phyloP scores from a whole-genome alignment of 805 yeast genomes.

The Wickerhamomyces rabaulensis region DNA sequence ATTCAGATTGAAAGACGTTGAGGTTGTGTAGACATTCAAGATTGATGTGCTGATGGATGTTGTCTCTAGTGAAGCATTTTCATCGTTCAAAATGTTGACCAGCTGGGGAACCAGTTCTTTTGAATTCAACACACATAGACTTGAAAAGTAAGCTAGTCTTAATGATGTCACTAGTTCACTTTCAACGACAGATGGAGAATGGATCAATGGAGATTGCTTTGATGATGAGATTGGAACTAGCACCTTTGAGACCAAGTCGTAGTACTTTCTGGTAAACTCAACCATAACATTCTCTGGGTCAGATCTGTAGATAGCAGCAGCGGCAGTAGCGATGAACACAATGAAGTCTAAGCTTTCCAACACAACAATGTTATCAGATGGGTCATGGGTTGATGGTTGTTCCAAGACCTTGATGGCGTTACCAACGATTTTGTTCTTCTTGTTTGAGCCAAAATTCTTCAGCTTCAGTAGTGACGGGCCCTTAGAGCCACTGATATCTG shows the following conservation, averaged over 20 bases:
- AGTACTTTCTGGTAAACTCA: slow-evolving; percentile 22
- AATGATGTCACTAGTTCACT: slow-evolving; percentile 22
- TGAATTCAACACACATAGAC: slow-evolving; percentile 20
- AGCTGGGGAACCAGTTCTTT: slow-evolving; percentile 16
- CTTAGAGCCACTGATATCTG: slow-evolving; percentile 5
- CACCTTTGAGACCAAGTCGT: slow-evolving; percentile 15
- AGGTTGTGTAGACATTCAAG: slow-evolving; percentile 29
- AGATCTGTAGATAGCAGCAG: slow-evolving; percentile 24
- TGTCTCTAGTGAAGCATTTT: slow-evolving; percentile 26
- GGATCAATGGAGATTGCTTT: slow-evolving; percentile 12
- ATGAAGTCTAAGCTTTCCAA: slow-evolving; percentile 27
- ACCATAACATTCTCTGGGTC: slow-evolving; percentile 25
- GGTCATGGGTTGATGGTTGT: slow-evolving; percentile 14
- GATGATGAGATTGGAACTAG: slow-evolving; percentile 19
- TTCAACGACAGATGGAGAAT: slow-evolving; percentile 13
- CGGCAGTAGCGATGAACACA: slow-evolving; percentile 28
- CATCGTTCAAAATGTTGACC: slow-evolving; percentile 24
- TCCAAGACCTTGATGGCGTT: slow-evolving; percentile 16
- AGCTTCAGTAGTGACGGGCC: slow-evolving; percentile 18
- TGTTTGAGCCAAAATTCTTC: slow-evolving; percentile 16
- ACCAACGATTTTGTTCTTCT: slow-evolving; percentile 17
- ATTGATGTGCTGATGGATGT: slow-evolving; percentile 32
- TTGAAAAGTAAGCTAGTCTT: slow-evolving; percentile 25
- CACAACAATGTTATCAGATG: slow-evolving; percentile 17
- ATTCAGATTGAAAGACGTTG: slow-evolving; percentile 21